A percentile compares a stretch with the other conserved stretches of the same genome.
Conservation (phyloP, 1,284 basidiomycete species). For the Leucoagaricus sp. region DNA sequence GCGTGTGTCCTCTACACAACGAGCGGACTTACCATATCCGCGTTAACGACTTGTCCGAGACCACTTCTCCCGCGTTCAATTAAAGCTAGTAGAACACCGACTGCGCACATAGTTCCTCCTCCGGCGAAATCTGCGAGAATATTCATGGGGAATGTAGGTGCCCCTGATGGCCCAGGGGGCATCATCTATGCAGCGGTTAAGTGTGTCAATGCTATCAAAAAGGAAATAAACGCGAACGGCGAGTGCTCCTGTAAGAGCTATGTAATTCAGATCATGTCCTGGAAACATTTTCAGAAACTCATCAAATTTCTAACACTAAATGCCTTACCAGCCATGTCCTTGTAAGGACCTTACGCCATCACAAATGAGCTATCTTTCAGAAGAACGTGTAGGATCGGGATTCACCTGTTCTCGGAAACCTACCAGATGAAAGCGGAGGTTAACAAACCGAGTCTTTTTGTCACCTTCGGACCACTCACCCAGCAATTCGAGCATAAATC, state of each 20-base stretch:
- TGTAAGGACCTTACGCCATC: conserved; percentile 51
- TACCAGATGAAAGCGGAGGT: conserved; percentile 25
- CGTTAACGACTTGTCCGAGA: conserved; percentile 74
- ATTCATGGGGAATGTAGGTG: conserved; percentile 76
- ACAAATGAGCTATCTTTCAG: conserved; percentile 14
- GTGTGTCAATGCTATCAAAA: not conserved
- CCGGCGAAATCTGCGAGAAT: conserved; percentile 84
- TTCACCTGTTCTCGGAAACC: conserved; percentile 61
- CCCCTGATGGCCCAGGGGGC: conserved; percentile 63
- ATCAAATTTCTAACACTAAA: not conserved
- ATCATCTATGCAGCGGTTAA: conserved; percentile 43
- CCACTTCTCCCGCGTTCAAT: conserved; percentile 65
- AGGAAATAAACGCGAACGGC: conserved; percentile 46
- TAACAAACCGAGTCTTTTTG: not conserved
- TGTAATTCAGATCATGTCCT: conserved; percentile 87
- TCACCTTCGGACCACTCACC: conserved; percentile 43
- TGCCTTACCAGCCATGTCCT: conserved; percentile 65
- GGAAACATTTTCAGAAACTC: conserved; percentile 1
- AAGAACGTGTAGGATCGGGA: not conserved
- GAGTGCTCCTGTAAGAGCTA: conserved; percentile 79
- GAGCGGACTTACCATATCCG: conserved; percentile 64
- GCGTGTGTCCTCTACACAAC: not conserved
- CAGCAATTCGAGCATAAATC: conserved; percentile 66
- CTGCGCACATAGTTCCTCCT: conserved; percentile 72
- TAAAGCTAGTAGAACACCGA: conserved; percentile 78